Base-by-base conservation (phyloP, 2,329 filamentous ascomycete genomes). In the Hymenoscyphus albidus region DNA sequence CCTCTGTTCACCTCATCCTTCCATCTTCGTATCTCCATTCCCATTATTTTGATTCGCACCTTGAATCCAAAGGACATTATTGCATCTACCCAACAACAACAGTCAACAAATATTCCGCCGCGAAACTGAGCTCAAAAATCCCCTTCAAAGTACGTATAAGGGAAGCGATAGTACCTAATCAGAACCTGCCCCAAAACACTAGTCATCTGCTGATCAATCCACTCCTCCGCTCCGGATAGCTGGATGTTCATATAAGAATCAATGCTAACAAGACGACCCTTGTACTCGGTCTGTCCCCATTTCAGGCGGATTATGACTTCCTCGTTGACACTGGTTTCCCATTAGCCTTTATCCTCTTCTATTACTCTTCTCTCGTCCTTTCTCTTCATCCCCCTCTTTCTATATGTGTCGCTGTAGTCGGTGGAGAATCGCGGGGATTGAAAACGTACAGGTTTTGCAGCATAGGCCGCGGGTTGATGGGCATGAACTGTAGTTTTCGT, bases 201-300 rank as follows among this genome's bases (percentile, higher is more conserved):
- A 42, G 90, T 92, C 77, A 87, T 88, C 84, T 96, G 91, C 71
- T 92, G 89, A 76, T 93, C 88, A 75, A 97, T 91, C 79, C 89
- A 97, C 79, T 99, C 95, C 80, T 97, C 91, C 61, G 94, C 93
- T 73, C 90, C 89, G 70, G 88, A 88, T 69, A 99, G 85, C 80
- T 98, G 93, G 69, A 99, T 88, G 82, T 99, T 99, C 94, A 99
- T 98, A 83, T 99, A 99, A 76, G 91, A 93, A 81, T 99, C 95
- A 75, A 96, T 91, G 73, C 90, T 94, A 75, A 97, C 91, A 68
- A 99, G 86, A 70, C 87, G 86, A 77, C 95, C 95, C 78, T 94
- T 96, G 85, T 99, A 99, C 79, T 99, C 95, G 66, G 92, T 95
- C 79, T 97, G 89, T 73, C 92, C 93, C 95, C 95, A 99, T 85